phyloP scores from a whole-genome alignment of 139 green algal genomes.

The Desmodesmus armatus region DNA sequence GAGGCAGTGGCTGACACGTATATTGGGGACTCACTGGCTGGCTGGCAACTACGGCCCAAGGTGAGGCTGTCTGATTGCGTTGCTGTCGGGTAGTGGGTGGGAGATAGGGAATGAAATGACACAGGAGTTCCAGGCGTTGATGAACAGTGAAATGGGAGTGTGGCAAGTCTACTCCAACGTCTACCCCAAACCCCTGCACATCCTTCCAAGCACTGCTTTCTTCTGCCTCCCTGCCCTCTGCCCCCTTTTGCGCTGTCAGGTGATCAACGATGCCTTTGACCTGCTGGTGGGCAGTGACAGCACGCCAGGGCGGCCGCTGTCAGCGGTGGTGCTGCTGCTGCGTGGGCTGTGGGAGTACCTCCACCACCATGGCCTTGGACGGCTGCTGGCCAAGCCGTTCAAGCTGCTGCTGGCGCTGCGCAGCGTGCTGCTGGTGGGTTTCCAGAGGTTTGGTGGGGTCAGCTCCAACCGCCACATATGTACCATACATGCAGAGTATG shows the following conservation, averaged over 20 bases:
- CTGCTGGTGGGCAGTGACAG: background rate
- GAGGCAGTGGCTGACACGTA: too few species aligned
- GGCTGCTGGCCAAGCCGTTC: conserved; percentile 37
- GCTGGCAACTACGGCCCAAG: too few species aligned
- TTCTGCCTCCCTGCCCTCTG: background rate
- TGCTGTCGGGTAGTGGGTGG: background rate
- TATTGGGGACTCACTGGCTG: too few species aligned
- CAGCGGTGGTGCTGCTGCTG: conserved; percentile 15
- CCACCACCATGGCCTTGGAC: conserved; percentile 9
- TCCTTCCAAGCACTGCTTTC: too few species aligned
- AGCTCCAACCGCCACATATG: too few species aligned
- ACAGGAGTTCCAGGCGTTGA: background rate
- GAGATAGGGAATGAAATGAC: background rate
- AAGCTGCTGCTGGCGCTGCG: conserved; percentile 36
- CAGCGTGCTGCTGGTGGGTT: conserved; percentile 33
- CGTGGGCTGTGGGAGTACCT: conserved; percentile 44
- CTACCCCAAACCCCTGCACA: background rate
- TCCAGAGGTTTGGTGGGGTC: too few species aligned
- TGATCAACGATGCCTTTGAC: conserved; percentile 39
- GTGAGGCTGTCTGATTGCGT: background rate
- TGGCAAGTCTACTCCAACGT: background rate
- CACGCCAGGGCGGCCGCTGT: conserved; percentile 4
- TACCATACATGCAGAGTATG: too few species aligned
- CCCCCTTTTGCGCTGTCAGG: background rate
- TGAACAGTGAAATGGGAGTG: background rate